Conservation (phyloP, 2,329 filamentous ascomycete species). For the Claviceps cyperi region DNA sequence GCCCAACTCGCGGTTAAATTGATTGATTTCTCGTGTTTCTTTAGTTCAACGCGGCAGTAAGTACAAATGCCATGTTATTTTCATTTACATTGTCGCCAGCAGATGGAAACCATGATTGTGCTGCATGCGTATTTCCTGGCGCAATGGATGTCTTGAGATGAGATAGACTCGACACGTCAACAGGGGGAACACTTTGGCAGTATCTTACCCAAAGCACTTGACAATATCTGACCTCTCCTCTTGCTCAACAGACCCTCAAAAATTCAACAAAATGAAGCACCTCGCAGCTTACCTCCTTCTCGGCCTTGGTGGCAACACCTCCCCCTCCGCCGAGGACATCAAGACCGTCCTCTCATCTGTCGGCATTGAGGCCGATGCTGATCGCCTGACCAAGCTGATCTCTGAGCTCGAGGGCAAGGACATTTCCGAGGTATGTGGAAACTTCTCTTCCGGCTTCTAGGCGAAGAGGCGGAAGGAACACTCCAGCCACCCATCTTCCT, state of each 20-base stretch:
- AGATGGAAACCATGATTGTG: not conserved
- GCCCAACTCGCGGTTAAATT: conserved; percentile 96
- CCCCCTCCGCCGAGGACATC: conserved; percentile 74
- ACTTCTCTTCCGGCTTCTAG: no score
- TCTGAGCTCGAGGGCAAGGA: conserved; percentile 84
- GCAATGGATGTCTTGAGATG: no score
- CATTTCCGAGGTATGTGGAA: conserved; percentile 70
- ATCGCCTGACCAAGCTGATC: conserved; percentile 76
- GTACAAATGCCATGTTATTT: conserved; percentile 10
- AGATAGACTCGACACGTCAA: no score
- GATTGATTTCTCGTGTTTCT: conserved; percentile 94
- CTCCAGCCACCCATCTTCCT: no score
- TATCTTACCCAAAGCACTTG: not conserved
- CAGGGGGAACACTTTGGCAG: no score
- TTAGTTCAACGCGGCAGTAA: conserved; percentile 19
- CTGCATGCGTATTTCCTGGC: no score
- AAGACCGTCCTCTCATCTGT: conserved; percentile 82
- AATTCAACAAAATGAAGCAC: conserved; percentile 83
- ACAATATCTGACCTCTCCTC: not conserved
- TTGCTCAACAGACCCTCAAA: not conserved
- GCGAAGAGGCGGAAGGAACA: not conserved
- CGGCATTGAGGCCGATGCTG: conserved; percentile 82
- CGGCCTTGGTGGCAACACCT: conserved; percentile 80
- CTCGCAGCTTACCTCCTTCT: conserved; percentile 98
- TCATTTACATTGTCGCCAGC: not conserved